phyloP scores from a whole-genome alignment of 768 basidiomycete species.

The Glaciozyma martinii region DNA sequence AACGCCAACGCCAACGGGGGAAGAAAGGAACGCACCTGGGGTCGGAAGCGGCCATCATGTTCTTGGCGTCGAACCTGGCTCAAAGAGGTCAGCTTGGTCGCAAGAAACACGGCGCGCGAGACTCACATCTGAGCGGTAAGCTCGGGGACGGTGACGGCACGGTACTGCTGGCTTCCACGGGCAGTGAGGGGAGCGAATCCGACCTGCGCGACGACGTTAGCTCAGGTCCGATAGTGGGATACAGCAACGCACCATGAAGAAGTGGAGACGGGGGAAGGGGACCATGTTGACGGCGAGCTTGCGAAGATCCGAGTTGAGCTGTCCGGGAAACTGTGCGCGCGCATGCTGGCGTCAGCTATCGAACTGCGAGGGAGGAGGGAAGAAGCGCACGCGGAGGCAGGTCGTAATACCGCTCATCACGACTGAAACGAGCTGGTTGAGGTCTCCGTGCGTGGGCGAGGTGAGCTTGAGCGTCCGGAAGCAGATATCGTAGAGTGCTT shows the following conservation, averaged over 20 bases:
- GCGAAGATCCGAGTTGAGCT: slow-evolving; percentile 95
- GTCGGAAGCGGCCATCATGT: slow-evolving; percentile 67
- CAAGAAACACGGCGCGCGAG: slow-evolving; percentile 47
- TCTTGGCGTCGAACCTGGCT: not conserved
- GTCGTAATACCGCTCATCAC: slow-evolving; percentile 99
- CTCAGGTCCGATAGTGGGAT: slow-evolving; percentile 29
- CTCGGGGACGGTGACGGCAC: slow-evolving; percentile 93
- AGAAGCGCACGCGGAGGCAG: slow-evolving; percentile 63
- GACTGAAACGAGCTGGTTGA: slow-evolving; percentile 93
- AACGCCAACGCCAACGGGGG: not conserved
- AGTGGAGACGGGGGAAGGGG: slow-evolving; percentile 67
- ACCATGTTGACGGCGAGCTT: slow-evolving; percentile 99
- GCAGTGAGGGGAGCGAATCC: slow-evolving; percentile 62
- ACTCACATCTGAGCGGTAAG: slow-evolving; percentile 99
- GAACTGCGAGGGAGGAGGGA: not conserved
- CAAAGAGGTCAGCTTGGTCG: too few relatives aligned
- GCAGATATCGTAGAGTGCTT: slow-evolving; percentile 80
- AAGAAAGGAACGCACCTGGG: slow-evolving; percentile 56
- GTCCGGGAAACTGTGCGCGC: slow-evolving; percentile 74
- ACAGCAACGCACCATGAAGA: slow-evolving; percentile 83
- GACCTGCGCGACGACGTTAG: not conserved
- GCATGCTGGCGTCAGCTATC: not conserved
- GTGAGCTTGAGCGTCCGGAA: slow-evolving; percentile 89
- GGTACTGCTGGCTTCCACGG: slow-evolving; percentile 68
- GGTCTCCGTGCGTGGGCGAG: slow-evolving; percentile 88